phyloP scores from a whole-genome alignment of 257 asterid species.

The Catharanthus roseus region DNA sequence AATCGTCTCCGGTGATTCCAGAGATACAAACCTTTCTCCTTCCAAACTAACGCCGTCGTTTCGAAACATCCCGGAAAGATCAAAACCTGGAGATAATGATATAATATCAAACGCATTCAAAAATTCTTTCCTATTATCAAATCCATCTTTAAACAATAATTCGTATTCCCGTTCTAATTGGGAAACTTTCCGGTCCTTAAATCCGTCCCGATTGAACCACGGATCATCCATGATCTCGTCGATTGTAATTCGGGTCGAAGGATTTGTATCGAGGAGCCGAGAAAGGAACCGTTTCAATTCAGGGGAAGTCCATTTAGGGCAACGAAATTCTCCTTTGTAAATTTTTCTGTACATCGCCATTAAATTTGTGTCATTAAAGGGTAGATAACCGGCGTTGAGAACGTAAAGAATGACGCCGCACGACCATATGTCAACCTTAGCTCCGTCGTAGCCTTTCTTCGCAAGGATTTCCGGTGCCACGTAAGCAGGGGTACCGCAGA shows the following conservation, averaged over 20 bases:
- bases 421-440: constrained; percentile 35
- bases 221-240: constrained; percentile 55
- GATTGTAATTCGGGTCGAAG: constrained; percentile 57
- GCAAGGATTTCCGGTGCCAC: constrained; percentile 32
- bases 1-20: constrained; percentile 24
- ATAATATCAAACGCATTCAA: constrained; percentile 42
- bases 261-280: constrained; percentile 53
- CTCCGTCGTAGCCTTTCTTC: constrained; percentile 31
- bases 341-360: constrained; percentile 34
- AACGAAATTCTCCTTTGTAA: constrained; percentile 27
- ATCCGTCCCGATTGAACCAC: constrained; percentile 60
- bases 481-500: constrained; percentile 35
- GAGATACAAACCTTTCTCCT: constrained; percentile 23
- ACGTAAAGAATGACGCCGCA: constrained; percentile 32
- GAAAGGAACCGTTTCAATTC: constrained; percentile 16
- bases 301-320: constrained; percentile 32
- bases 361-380: constrained; percentile 28
- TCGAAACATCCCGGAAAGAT: constrained; percentile 35
- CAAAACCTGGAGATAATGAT: constrained; percentile 37
- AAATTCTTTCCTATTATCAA: constrained; percentile 25
- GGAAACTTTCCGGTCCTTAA: constrained; percentile 38
- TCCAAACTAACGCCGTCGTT: constrained; percentile 19
- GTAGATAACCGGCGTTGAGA: constrained; percentile 31
- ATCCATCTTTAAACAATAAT: background rate
- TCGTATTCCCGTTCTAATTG: background rate